Percentiles rank a stretch among this genome's conserved stretches.
Evolutionary conservation across 495 filamentous ascomycete species (phyloP).

Genomic region (Aspergillus steynii): DNA sequence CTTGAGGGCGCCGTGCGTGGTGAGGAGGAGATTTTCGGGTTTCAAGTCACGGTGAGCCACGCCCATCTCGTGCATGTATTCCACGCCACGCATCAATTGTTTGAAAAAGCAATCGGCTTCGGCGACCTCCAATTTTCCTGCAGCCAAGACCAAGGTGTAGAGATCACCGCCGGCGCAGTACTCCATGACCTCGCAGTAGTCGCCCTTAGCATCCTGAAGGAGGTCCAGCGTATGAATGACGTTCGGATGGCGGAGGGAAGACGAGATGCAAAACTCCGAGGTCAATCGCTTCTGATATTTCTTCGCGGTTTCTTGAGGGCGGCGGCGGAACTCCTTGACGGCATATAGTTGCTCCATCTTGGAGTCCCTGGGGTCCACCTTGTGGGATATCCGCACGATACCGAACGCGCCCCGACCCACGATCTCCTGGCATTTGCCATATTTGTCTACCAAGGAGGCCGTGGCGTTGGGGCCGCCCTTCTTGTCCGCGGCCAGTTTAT

Average conservation of each 20-base stretch:
- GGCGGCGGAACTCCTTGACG: constrained; percentile 95
- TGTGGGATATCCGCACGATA: constrained; percentile 98
- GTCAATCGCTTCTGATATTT: constrained; percentile 98
- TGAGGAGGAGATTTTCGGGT: constrained; percentile 94
- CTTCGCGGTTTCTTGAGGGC: constrained; percentile 89
- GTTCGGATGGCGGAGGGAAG: constrained; percentile 93
- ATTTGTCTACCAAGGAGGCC: constrained; percentile 90
- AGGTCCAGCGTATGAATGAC: constrained; percentile 98
- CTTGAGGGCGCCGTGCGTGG: constrained; percentile 90
- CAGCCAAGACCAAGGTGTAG: constrained; percentile 89
- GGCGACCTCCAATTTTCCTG: constrained; percentile 86
- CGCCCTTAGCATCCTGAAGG: constrained; percentile 91
- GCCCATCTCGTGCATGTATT: constrained; percentile 99
- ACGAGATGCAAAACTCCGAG: constrained; percentile 99
- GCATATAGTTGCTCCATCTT: constrained; percentile 88
- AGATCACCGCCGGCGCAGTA: constrained; percentile 97
- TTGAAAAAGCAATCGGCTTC: constrained; percentile 99
- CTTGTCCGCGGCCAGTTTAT: constrained; percentile 72
- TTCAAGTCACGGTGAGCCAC: constrained; percentile 97
- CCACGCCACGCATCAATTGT: constrained; percentile 98
- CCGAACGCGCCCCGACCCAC: constrained; percentile 98
- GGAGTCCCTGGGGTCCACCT: constrained; percentile 78
- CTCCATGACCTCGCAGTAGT: constrained; percentile 99
- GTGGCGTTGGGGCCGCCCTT: constrained; percentile 74
- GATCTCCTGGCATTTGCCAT: constrained; percentile 97